Evolutionary conservation across 129 eudicot species (phyloP).

Genomic region (Centella asiatica): DNA sequence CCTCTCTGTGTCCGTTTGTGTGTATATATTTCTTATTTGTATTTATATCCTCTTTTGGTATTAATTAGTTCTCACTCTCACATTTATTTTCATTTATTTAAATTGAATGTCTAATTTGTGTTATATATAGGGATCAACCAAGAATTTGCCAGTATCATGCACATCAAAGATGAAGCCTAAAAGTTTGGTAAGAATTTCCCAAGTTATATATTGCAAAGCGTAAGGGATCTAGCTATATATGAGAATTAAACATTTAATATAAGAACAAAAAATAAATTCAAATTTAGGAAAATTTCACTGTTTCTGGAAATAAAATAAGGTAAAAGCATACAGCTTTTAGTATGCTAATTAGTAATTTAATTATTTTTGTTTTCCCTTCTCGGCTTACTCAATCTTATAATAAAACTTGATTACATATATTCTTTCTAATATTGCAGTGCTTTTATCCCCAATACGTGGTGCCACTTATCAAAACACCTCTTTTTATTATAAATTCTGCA

Average conservation of each 20-base stretch:
- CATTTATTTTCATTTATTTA: too few species aligned
- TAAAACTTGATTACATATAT: neutral
- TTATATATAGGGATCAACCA: slow-evolving; percentile 28
- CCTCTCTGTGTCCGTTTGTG: neutral
- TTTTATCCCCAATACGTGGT: slow-evolving; percentile 38
- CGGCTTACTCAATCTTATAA: too few species aligned
- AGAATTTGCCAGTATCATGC: slow-evolving; percentile 38
- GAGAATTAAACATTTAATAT: neutral
- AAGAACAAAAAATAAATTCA: too few species aligned
- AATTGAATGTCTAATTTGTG: too few species aligned
- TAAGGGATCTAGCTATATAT: neutral
- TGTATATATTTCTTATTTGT: too few species aligned
- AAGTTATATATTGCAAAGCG: too few species aligned
- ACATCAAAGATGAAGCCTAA: slow-evolving; percentile 39
- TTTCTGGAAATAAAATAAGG: too few species aligned
- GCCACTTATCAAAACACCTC: slow-evolving; percentile 35
- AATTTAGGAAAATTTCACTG: too few species aligned
- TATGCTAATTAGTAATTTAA: too few species aligned
- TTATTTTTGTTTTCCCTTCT: neutral
- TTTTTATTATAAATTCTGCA: slow-evolving; percentile 41
- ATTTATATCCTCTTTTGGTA: too few species aligned
- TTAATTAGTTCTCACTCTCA: too few species aligned
- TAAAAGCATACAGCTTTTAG: too few species aligned
- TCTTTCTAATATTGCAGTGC: slow-evolving; percentile 21
- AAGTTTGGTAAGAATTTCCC: slow-evolving; percentile 34